Evolutionary conservation across 345 rosid genomes (phyloP), one percentile per base, ranked within the genome.

Genomic region (Schrenkiella parvula): DNA sequence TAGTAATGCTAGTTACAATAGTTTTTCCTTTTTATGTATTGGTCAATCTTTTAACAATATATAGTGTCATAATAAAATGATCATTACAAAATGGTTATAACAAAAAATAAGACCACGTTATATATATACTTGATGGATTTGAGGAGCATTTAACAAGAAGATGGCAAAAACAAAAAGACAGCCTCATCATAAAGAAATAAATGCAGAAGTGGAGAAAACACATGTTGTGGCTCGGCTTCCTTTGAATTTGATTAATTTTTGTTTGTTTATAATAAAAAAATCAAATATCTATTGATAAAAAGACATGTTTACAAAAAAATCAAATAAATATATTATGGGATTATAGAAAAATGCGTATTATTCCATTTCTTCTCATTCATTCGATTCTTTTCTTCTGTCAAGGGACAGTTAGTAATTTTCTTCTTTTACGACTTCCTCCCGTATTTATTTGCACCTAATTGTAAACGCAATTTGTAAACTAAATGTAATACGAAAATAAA

Each of bases 121-220:
- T 23, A 65, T 19, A 68, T 19, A 41, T 55, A 28, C 18, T 35
- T 65, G 34, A 21, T 19, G 21, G 46, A 9, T 6, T 48, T 50
- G 37, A 50, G 35, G 48, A 21, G 37, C 47, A 41, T 19, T 4
- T 21, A 46, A 44, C n/a, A 32, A 35, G 65, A 58, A 46, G 58
- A 60, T 10, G 50, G 50, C 60, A 60, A 37, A 50, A 50, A 51
- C 51, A 50, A 71, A 48, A 70, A 14, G 67, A 59, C 59, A 70
- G 58, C 41, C 67, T 70, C 68, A 48, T 48, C 51, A 60, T 60
- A 50, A 28, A 34, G 42, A 50, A 50, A 38, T 58, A 15, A 70
- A 70, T 58, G 74, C 66, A 23, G 19, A 58, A 23, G 58, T 46
- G 48, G 64, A 51, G 51, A 66, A 17, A 60, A 71, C 68, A 71